These are phyloP conservation scores for Maudiozyma turicensis DNA, from an alignment of 805 yeast species.

Conservation along the genomic window DNA sequence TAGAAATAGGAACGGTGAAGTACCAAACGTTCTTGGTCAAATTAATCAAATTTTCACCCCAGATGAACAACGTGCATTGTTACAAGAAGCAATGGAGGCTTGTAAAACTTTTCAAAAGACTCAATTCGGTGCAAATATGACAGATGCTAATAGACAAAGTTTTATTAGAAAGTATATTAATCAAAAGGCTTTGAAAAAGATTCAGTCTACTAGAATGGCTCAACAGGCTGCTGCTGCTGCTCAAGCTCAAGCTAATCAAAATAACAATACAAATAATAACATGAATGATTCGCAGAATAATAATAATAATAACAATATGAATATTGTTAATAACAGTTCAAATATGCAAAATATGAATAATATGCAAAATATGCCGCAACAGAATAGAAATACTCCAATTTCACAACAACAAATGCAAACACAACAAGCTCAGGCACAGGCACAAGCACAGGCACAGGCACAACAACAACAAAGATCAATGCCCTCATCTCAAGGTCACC, in stretches of 20 bases:
- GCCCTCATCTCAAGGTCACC: constrained; percentile 4
- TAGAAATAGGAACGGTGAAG: constrained; percentile 23
- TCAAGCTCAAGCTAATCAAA: constrained; percentile 3
- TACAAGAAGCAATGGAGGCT: constrained; percentile 30
- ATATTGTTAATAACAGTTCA: neutral
- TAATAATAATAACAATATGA: neutral
- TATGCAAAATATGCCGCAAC: neutral
- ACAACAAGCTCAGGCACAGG: neutral
- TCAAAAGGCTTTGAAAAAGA: constrained; percentile 29
- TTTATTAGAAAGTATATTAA: constrained; percentile 30
- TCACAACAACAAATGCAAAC: neutral
- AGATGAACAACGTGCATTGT: constrained; percentile 28
- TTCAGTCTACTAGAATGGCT: constrained; percentile 23
- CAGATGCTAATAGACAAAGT: constrained; percentile 24
- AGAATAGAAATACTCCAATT: neutral
- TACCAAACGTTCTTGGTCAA: constrained; percentile 27
- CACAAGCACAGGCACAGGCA: neutral
- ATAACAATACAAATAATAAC: constrained; percentile 1
- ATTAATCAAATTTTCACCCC: constrained; percentile 29
- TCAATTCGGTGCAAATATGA: constrained; percentile 21
- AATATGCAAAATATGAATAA: neutral
- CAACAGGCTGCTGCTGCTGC: constrained; percentile 17
- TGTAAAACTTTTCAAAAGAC: constrained; percentile 29
- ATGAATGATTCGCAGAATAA: neutral
- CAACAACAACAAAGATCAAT: neutral